Evolutionary conservation across 2,329 filamentous ascomycete genomes (phyloP).

Genomic region (Colletotrichum spinosum): DNA sequence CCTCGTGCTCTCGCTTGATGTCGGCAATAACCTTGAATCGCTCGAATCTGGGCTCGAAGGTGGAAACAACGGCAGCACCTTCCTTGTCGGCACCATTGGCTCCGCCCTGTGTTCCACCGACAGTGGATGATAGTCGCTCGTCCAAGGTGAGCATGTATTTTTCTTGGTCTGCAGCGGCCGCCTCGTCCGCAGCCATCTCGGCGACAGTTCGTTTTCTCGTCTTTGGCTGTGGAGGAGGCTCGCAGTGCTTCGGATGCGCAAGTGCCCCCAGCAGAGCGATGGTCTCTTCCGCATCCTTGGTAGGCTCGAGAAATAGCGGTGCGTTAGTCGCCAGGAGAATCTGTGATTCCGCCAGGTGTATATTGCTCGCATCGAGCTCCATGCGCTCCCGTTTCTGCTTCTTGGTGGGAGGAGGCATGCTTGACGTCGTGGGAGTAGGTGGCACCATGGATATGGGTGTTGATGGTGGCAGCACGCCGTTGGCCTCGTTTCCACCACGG

Average conservation of each 20-base stretch:
- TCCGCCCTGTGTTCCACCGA: conserved; percentile 67
- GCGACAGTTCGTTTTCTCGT: conserved; percentile 92
- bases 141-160: conserved; percentile 94
- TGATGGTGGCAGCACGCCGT: conserved; percentile 71
- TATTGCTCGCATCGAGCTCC: conserved; percentile 80
- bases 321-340: conserved; percentile 80
- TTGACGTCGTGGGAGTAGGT: conserved; percentile 70
- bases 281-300: conserved; percentile 74
- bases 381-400: conserved; percentile 77
- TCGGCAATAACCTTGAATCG: conserved; percentile 91
- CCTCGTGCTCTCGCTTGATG: conserved; percentile 81
- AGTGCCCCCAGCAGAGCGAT: conserved; percentile 78
- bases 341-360: conserved; percentile 80
- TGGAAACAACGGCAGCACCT: conserved; percentile 75
- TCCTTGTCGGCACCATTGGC: conserved; percentile 76
- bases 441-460: conserved; percentile 72
- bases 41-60: conserved; percentile 88
- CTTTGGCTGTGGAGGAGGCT: conserved; percentile 84
- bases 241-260: conserved; percentile 81
- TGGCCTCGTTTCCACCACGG: conserved; percentile 53
- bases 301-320: conserved; percentile 82
- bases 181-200: conserved; percentile 95
- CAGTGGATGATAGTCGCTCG: conserved; percentile 77
- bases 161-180: conserved; percentile 87
- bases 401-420: conserved; percentile 72